Percentiles rank a stretch among this genome's conserved stretches.
These are phyloP conservation scores for Austroboletus eburneus DNA, from an alignment of 768 basidiomycete genomes.

Conservation along the genomic window DNA sequence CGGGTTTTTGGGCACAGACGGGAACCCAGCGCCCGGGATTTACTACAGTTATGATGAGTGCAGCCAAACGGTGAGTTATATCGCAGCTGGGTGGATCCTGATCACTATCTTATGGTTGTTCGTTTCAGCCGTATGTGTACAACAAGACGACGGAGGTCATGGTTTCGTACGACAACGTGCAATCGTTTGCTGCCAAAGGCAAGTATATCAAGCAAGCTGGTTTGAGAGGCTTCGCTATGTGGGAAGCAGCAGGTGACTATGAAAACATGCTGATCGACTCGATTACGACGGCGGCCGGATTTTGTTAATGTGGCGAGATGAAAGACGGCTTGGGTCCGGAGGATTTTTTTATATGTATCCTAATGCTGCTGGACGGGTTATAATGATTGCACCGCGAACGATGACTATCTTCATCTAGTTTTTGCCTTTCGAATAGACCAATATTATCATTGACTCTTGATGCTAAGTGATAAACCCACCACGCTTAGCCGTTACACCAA, in stretches of 20 bases:
- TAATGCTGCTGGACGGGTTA: too few relatives aligned
- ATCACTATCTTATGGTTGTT: not conserved
- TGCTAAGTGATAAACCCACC: too few relatives aligned
- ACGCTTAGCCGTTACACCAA: too few relatives aligned
- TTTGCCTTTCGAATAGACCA: too few relatives aligned
- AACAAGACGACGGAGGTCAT: conserved; percentile 47
- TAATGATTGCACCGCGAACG: too few relatives aligned
- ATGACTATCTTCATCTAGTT: too few relatives aligned
- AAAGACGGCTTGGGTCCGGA: too few relatives aligned
- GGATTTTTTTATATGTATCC: too few relatives aligned
- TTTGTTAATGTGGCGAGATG: too few relatives aligned
- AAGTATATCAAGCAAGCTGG: conserved; percentile 47
- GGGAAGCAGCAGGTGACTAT: conserved; percentile 66
- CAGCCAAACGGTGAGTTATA: conserved; percentile 60
- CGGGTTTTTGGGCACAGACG: not conserved
- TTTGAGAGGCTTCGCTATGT: conserved; percentile 61
- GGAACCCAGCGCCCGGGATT: conserved; percentile 25
- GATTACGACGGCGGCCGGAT: conserved; percentile 28
- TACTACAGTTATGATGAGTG: conserved; percentile 54
- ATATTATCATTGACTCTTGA: too few relatives aligned
- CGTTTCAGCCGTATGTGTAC: conserved; percentile 60
- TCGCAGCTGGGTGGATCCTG: not conserved
- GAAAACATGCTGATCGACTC: conserved; percentile 57
- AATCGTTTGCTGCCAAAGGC: conserved; percentile 58
- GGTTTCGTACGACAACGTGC: conserved; percentile 59